Conservation (phyloP, 2,329 filamentous ascomycete genomes). For the Phaeosphaeria sp. region DNA sequence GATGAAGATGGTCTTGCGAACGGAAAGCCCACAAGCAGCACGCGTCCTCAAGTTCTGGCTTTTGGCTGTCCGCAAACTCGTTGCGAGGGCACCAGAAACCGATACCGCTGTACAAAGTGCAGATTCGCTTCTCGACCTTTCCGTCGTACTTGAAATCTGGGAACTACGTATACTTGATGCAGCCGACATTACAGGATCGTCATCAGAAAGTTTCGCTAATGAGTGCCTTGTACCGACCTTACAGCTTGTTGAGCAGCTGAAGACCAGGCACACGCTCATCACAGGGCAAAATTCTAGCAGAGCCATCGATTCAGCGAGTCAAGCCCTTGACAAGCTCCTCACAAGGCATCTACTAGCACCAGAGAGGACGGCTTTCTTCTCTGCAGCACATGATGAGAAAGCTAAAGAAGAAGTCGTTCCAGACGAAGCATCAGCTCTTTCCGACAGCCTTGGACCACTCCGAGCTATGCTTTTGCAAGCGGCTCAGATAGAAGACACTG, state of each 20-base stretch:
- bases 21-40: constrained; percentile 43
- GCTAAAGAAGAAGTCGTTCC: constrained; percentile 1
- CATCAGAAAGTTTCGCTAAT: constrained; percentile 45
- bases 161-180: constrained; percentile 37
- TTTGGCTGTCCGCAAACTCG: constrained; percentile 25
- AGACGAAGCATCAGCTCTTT: constrained; percentile 22
- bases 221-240: constrained; percentile 45
- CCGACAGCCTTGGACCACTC: constrained; percentile 31
- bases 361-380: constrained; percentile 47
- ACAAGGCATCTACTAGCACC: constrained; percentile 53
- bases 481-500: constrained; percentile 37
- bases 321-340: constrained; percentile 45
- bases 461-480: constrained; percentile 40
- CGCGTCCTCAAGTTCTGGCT: constrained; percentile 47
- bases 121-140: constrained; percentile 24
- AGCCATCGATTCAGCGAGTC: constrained; percentile 15
- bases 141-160: constrained; percentile 41
- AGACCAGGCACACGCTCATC: constrained; percentile 5
- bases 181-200: constrained; percentile 34
- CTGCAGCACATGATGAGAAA: constrained; percentile 12
- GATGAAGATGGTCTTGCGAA: constrained; percentile 45
- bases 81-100: constrained; percentile 3
- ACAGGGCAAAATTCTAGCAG: neutral
- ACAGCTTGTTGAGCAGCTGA: constrained; percentile 30
- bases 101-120: neutral